These are phyloP conservation scores for Auricularia cornea DNA, from an alignment of 768 basidiomycete genomes.

Conservation along the genomic window DNA sequence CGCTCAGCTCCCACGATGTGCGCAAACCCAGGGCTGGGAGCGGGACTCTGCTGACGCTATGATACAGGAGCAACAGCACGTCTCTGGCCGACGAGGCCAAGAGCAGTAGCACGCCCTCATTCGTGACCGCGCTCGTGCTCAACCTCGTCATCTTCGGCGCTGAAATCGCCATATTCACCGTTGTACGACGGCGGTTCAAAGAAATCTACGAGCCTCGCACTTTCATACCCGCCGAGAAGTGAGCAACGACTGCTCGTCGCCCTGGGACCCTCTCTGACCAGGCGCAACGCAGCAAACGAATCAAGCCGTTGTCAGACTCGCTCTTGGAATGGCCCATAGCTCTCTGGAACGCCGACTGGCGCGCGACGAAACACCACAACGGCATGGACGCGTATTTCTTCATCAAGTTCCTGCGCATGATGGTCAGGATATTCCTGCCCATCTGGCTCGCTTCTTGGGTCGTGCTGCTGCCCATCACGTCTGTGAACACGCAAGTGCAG, in stretches of 20 bases:
- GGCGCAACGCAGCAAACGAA: slow-evolving; percentile 42
- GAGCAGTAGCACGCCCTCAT: slow-evolving; percentile 20
- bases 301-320: slow-evolving; percentile 39
- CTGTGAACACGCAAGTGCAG: slow-evolving; percentile 39
- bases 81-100: not conserved
- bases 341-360: slow-evolving; percentile 54
- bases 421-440: slow-evolving; percentile 73
- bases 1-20: too few species aligned
- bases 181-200: slow-evolving; percentile 78
- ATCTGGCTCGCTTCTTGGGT: slow-evolving; percentile 89
- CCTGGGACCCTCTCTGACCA: not conserved
- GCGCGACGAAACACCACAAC: slow-evolving; percentile 54
- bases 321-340: slow-evolving; percentile 60
- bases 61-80: not conserved
- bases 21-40: too few species aligned
- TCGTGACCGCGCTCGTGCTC: slow-evolving; percentile 78
- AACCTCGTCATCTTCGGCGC: slow-evolving; percentile 65
- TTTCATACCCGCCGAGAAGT: slow-evolving; percentile 43
- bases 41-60: not conserved
- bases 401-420: slow-evolving; percentile 54
- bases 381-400: slow-evolving; percentile 92
- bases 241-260: slow-evolving; percentile 17
- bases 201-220: slow-evolving; percentile 85
- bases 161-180: slow-evolving; percentile 70
- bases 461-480: slow-evolving; percentile 70